Percentiles rank a stretch among this genome's conserved stretches.
Evolutionary conservation across 352 stramenopile species (phyloP).

Genomic region (Saprolegnia parasitica): DNA sequence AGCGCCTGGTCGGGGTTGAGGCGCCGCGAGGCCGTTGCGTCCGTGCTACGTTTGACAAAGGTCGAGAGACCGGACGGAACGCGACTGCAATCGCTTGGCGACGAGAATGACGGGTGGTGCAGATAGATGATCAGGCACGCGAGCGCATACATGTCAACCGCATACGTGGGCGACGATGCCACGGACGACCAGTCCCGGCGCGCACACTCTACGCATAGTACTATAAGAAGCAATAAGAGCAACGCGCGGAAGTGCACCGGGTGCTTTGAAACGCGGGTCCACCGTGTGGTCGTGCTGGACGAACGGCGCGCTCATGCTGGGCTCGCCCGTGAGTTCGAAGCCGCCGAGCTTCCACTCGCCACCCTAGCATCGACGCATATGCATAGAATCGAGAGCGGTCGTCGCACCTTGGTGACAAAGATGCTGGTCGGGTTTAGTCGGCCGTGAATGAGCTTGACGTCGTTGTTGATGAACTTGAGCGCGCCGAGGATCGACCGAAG

Average conservation of each 20-base stretch:
- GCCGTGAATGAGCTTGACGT: slow-evolving; percentile 92
- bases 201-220: slow-evolving; percentile 69
- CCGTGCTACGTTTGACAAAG: slow-evolving; percentile 47
- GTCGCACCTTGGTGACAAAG: slow-evolving; percentile 87
- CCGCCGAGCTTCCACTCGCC: slow-evolving; percentile 95
- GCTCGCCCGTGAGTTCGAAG: slow-evolving; percentile 87
- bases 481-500: slow-evolving; percentile 89
- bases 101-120: slow-evolving; percentile 51
- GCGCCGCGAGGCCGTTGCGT: slow-evolving; percentile 49
- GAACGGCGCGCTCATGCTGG: slow-evolving; percentile 75
- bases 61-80: slow-evolving; percentile 53
- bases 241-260: slow-evolving; percentile 47
- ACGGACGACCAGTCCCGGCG: slow-evolving; percentile 71
- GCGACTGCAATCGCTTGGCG: slow-evolving; percentile 21
- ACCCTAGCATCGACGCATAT: slow-evolving; percentile 35
- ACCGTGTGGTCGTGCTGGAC: slow-evolving; percentile 65
- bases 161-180: slow-evolving; percentile 44
- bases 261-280: slow-evolving; percentile 71
- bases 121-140: slow-evolving; percentile 72
- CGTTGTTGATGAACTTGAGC: slow-evolving; percentile 91
- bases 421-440: slow-evolving; percentile 86
- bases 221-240: slow-evolving; percentile 49
- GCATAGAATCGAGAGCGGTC: background rate
- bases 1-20: slow-evolving; percentile 85
- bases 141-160: slow-evolving; percentile 72